Evolutionary conservation across 306 rosid species (phyloP).

Genomic region (Chamaecrista fasciculata): DNA sequence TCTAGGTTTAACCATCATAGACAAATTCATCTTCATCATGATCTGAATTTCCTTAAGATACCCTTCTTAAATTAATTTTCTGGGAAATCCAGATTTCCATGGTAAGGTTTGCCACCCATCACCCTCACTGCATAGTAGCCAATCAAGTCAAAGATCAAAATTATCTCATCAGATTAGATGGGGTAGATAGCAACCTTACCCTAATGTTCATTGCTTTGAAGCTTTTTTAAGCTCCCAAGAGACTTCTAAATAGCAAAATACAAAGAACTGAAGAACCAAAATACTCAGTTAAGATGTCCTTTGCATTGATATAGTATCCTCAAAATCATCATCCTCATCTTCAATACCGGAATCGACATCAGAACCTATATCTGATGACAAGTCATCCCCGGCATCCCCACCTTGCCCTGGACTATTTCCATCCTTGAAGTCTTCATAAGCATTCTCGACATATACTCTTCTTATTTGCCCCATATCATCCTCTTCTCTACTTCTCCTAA

Average conservation of each 20-base stretch:
- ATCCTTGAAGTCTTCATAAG: constrained; percentile 34
- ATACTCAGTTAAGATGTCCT: constrained; percentile 30
- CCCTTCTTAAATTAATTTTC: background rate
- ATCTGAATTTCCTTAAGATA: background rate
- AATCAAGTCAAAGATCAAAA: constrained; percentile 7
- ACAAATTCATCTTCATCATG: background rate
- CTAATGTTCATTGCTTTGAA: background rate
- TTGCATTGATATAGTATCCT: constrained; percentile 26
- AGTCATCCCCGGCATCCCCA: constrained; percentile 38
- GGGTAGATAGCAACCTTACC: background rate
- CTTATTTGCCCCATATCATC: constrained; percentile 46
- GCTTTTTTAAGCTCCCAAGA: constrained; percentile 3
- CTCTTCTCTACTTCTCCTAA: constrained; percentile 52
- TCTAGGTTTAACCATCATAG: background rate
- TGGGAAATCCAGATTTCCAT: background rate
- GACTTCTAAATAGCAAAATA: constrained; percentile 14
- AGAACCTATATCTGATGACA: constrained; percentile 32
- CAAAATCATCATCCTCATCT: constrained; percentile 41
- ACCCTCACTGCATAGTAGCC: background rate
- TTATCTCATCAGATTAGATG: constrained; percentile 6
- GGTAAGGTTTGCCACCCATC: constrained; percentile 9
- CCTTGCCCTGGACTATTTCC: constrained; percentile 19
- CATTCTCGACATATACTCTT: constrained; percentile 45
- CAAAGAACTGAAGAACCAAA: background rate
- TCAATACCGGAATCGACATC: constrained; percentile 45